phyloP scores from a whole-genome alignment of 805 yeast genomes.

The Lipomyces sp. region DNA sequence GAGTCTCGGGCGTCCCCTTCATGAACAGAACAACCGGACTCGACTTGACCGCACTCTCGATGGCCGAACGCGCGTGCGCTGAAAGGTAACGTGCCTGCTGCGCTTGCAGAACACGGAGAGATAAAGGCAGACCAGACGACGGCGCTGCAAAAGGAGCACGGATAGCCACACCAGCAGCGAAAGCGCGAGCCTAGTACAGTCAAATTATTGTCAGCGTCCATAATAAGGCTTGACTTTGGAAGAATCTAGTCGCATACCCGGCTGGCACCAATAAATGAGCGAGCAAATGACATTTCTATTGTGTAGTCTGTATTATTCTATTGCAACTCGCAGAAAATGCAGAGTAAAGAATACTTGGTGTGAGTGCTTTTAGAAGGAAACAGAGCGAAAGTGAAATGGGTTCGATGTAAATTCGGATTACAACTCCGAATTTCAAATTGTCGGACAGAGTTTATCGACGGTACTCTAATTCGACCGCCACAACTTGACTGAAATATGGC shows the following conservation, averaged over 20 bases:
- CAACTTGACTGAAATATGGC: too few species aligned
- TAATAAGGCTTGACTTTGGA: not conserved
- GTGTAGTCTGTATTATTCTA: not conserved
- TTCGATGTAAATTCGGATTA: too few species aligned
- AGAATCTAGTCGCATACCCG: slow-evolving; percentile 8
- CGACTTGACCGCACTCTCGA: slow-evolving; percentile 76
- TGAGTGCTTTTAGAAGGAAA: not conserved
- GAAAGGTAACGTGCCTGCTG: slow-evolving; percentile 53
- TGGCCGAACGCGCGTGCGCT: slow-evolving; percentile 76
- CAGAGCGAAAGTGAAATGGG: too few species aligned
- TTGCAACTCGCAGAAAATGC: not conserved
- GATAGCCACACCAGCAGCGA: slow-evolving; percentile 10
- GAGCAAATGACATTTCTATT: slow-evolving; percentile 15
- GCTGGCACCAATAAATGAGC: slow-evolving; percentile 10
- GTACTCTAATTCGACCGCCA: too few species aligned
- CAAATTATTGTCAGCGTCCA: not conserved
- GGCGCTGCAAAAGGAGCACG: slow-evolving; percentile 5
- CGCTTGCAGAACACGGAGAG: slow-evolving; percentile 10
- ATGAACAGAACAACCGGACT: slow-evolving; percentile 95
- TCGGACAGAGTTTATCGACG: too few species aligned
- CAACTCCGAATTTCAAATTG: too few species aligned
- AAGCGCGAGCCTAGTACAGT: slow-evolving; percentile 6
- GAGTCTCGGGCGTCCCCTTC: slow-evolving; percentile 98
- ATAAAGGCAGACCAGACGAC: slow-evolving; percentile 7
- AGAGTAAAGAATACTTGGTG: not conserved